phyloP scores from a whole-genome alignment of 495 filamentous ascomycete species.

The Hyaloscypha bicolor region DNA sequence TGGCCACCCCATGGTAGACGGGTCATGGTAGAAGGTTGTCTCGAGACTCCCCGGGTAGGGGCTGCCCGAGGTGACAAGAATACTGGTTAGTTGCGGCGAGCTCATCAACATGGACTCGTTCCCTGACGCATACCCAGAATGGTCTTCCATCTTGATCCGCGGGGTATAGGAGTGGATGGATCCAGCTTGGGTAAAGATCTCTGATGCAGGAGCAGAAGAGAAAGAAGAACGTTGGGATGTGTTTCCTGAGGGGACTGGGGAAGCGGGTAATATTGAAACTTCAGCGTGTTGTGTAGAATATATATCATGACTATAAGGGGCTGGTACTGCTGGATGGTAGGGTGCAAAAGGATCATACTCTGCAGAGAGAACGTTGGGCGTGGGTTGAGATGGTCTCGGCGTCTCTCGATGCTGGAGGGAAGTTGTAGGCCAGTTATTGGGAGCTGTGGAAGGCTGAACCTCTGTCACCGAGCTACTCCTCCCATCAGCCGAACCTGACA shows the following conservation, averaged over 20 bases:
- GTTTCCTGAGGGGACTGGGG: slow-evolving; percentile 31
- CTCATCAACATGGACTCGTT: slow-evolving; percentile 50
- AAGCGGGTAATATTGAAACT: slow-evolving; percentile 28
- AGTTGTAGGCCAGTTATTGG: slow-evolving; percentile 29
- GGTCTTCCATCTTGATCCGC: slow-evolving; percentile 54
- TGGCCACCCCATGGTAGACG: slow-evolving; percentile 43
- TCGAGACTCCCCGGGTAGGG: slow-evolving; percentile 42
- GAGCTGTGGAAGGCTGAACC: slow-evolving; percentile 20
- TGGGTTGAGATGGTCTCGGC: slow-evolving; percentile 27
- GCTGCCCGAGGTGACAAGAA: slow-evolving; percentile 39
- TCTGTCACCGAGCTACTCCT: slow-evolving; percentile 20
- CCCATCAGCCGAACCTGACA: slow-evolving; percentile 28
- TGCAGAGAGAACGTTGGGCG: slow-evolving; percentile 50
- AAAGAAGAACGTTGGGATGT: slow-evolving; percentile 43
- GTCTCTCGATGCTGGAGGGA: slow-evolving; percentile 20
- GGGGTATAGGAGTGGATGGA: slow-evolving; percentile 42
- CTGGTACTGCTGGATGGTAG: slow-evolving; percentile 42
- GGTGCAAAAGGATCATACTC: slow-evolving; percentile 56
- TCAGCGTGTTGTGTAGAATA: slow-evolving; percentile 45
- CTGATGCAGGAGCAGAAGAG: slow-evolving; percentile 44
- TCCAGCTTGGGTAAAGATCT: slow-evolving; percentile 37
- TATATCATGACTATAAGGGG: slow-evolving; percentile 49
- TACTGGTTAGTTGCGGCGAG: slow-evolving; percentile 45
- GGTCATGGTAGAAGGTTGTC: slow-evolving; percentile 46
- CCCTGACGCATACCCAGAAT: slow-evolving; percentile 42